Evolutionary conservation across 331 rosid species (phyloP).

Genomic region (Rhamnella rubrinervis): DNA sequence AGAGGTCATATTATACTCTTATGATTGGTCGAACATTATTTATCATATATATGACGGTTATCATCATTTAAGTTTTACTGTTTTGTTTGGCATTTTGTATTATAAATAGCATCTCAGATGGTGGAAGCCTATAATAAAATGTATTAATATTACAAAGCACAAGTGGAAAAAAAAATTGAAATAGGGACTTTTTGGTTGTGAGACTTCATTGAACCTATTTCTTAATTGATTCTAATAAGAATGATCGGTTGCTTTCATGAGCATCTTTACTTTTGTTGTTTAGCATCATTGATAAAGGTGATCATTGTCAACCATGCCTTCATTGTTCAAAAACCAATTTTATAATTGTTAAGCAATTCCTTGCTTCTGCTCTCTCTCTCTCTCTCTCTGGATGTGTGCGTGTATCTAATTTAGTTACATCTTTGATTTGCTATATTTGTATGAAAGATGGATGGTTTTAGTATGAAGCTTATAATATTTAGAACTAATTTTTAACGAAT

Average conservation of each 20-base stretch:
- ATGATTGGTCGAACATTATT: too few species aligned
- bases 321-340: background rate
- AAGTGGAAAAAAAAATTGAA: too few species aligned
- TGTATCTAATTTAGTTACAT: too few species aligned
- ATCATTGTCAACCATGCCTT: background rate
- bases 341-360: background rate
- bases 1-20: too few species aligned
- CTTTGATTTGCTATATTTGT: too few species aligned
- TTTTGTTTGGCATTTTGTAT: too few species aligned
- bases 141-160: background rate
- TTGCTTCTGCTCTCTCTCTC: background rate
- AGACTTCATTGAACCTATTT: background rate
- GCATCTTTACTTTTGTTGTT: background rate
- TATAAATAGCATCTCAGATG: background rate
- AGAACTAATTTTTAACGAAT: slow-evolving; percentile 3
- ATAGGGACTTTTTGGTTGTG: too few species aligned
- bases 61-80: too few species aligned
- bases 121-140: background rate
- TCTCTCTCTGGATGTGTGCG: background rate
- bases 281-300: background rate
- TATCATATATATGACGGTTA: too few species aligned
- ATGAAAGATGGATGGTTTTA: background rate
- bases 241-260: background rate
- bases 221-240: background rate
- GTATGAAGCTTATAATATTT: background rate